phyloP scores from a whole-genome alignment of 179 eudicot species.

The Spergularia azorica region DNA sequence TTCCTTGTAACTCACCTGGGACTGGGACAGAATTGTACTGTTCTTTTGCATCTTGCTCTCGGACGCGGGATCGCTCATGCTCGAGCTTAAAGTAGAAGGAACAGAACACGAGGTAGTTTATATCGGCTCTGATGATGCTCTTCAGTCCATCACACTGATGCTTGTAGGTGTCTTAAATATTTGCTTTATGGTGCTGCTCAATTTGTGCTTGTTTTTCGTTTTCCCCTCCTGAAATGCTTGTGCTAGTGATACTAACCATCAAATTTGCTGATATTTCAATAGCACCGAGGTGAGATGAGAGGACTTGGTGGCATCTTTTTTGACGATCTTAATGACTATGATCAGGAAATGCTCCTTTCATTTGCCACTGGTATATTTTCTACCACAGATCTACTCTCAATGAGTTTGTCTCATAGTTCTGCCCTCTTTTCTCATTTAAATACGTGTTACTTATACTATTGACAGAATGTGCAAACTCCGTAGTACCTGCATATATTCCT shows the following conservation, averaged over 20 bases:
- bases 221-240: not conserved
- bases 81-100: no score
- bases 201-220: not conserved
- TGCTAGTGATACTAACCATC: constrained; percentile 19
- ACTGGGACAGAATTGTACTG: not conserved
- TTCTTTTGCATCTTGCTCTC: no score
- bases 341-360: constrained; percentile 97
- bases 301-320: constrained; percentile 98
- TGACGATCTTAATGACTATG: constrained; percentile 89
- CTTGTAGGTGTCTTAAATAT: not conserved
- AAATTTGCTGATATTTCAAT: constrained; percentile 26
- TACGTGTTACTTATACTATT: constrained; percentile 13
- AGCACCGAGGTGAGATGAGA: constrained; percentile 96
- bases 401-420: not conserved
- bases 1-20: no score
- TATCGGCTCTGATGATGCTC: not conserved
- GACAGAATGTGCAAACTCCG: constrained; percentile 95
- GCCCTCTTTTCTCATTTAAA: not conserved
- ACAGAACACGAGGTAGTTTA: no score
- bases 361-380: constrained; percentile 73
- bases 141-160: not conserved
- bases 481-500: constrained; percentile 86
- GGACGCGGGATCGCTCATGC: no score
- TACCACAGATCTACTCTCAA: not conserved
- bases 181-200: not conserved